These are phyloP conservation scores for Suillus luteus DNA, from an alignment of 768 basidiomycete genomes.

Conservation along the genomic window DNA sequence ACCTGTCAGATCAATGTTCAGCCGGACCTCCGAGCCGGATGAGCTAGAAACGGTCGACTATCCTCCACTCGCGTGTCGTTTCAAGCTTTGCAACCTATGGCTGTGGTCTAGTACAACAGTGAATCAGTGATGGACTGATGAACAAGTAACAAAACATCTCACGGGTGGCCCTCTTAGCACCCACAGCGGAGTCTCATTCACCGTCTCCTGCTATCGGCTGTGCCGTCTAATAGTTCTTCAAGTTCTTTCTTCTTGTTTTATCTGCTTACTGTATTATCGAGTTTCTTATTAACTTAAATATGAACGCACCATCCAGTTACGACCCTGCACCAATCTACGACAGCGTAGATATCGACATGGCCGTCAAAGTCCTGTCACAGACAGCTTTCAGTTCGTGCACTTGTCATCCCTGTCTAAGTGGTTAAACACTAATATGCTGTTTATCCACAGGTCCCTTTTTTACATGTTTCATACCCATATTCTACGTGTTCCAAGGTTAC, in stretches of 20 bases:
- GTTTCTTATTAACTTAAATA: conserved; percentile 12
- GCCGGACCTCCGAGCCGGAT: not conserved
- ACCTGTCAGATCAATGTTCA: not conserved
- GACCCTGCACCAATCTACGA: conserved; percentile 63
- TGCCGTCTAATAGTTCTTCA: not conserved
- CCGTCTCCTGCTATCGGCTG: not conserved
- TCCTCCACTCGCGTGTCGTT: not conserved
- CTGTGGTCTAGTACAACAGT: conserved; percentile 1
- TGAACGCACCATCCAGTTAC: conserved; percentile 19
- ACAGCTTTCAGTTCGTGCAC: conserved; percentile 75
- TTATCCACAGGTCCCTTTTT: conserved; percentile 75
- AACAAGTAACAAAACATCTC: not conserved
- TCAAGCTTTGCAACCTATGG: conserved; percentile 1
- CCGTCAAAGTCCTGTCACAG: conserved; percentile 75
- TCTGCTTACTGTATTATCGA: not conserved
- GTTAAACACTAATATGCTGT: conserved; percentile 13
- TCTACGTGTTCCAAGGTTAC: conserved; percentile 72
- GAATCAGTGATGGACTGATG: not conserved
- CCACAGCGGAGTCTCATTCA: conserved; percentile 1
- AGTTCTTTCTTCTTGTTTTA: not conserved
- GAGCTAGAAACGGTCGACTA: not conserved
- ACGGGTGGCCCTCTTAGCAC: not conserved
- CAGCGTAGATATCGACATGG: conserved; percentile 71
- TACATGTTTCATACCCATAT: conserved; percentile 74
- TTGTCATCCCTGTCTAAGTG: not conserved